Evolutionary conservation across 192 early-diverging fungal species (phyloP).

Genomic region (Chytriomyces sp.): DNA sequence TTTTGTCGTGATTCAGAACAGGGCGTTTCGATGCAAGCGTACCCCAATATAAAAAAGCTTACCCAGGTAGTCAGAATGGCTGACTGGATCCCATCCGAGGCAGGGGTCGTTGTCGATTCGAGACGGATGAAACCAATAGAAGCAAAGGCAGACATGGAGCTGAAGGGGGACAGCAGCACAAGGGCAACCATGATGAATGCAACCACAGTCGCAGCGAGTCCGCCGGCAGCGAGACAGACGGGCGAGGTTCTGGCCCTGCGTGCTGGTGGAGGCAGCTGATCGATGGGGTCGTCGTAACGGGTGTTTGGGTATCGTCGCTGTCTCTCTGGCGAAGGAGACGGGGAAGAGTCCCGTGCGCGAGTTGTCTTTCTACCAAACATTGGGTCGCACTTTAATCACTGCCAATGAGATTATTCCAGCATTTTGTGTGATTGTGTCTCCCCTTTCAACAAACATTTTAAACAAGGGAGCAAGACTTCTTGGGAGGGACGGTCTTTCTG

Average conservation of each 20-base stretch:
- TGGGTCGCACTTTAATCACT: too few species aligned
- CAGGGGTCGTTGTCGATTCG: neutral
- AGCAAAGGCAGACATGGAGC: constrained; percentile 6
- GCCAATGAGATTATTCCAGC: too few species aligned
- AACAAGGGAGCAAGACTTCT: too few species aligned
- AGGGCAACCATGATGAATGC: constrained; percentile 4
- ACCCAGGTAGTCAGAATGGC: constrained; percentile 31
- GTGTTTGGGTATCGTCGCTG: too few species aligned
- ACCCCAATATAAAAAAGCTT: neutral
- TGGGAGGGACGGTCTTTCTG: too few species aligned
- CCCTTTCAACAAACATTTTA: too few species aligned
- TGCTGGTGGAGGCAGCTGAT: neutral
- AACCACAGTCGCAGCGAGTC: neutral
- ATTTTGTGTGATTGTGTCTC: too few species aligned
- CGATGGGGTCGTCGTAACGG: too few species aligned
- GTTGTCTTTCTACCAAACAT: too few species aligned
- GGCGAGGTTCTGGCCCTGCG: neutral
- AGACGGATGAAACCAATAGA: constrained; percentile 12
- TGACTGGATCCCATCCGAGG: constrained; percentile 3
- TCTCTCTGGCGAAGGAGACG: too few species aligned
- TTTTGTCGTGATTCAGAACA: too few species aligned
- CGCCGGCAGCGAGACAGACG: neutral
- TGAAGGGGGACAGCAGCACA: constrained; percentile 19
- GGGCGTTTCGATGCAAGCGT: neutral
- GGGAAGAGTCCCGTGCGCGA: too few species aligned